phyloP scores from a whole-genome alignment of 306 rosid genomes.

The Cajanus cajan region DNA sequence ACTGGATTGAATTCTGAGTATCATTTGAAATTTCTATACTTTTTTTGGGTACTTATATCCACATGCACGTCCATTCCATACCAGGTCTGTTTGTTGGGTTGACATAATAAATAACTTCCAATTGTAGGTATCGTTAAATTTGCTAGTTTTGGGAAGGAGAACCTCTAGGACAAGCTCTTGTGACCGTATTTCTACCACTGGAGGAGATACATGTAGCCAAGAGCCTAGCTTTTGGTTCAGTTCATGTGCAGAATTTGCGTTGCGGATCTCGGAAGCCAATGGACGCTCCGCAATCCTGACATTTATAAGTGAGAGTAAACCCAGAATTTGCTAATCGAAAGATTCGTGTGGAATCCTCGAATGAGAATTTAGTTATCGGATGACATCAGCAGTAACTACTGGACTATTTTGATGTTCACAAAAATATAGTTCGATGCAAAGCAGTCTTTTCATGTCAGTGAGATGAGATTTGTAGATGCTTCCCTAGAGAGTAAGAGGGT shows the following conservation, averaged over 20 bases:
- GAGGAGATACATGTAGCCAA: neutral
- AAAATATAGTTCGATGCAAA: too few species aligned
- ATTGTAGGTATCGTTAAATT: neutral
- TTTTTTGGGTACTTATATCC: neutral
- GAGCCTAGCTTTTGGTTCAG: too few species aligned
- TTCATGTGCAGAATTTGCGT: neutral
- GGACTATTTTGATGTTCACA: neutral
- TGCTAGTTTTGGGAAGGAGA: conserved; percentile 1
- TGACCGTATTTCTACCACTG: neutral
- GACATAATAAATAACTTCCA: conserved; percentile 10
- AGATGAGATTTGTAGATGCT: neutral
- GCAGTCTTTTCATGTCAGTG: neutral
- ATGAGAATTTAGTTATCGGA: neutral
- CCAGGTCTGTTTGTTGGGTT: neutral
- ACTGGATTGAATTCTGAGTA: neutral
- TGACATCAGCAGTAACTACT: neutral
- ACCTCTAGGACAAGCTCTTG: conserved; percentile 2
- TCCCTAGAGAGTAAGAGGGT: neutral
- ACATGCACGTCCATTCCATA: neutral
- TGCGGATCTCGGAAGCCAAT: neutral
- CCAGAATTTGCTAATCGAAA: neutral
- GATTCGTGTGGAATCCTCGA: neutral
- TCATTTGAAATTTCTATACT: neutral
- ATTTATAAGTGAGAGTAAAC: neutral
- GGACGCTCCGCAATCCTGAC: neutral